phyloP scores from a whole-genome alignment of 345 rosid genomes.

The Bruguiera sexangula region DNA sequence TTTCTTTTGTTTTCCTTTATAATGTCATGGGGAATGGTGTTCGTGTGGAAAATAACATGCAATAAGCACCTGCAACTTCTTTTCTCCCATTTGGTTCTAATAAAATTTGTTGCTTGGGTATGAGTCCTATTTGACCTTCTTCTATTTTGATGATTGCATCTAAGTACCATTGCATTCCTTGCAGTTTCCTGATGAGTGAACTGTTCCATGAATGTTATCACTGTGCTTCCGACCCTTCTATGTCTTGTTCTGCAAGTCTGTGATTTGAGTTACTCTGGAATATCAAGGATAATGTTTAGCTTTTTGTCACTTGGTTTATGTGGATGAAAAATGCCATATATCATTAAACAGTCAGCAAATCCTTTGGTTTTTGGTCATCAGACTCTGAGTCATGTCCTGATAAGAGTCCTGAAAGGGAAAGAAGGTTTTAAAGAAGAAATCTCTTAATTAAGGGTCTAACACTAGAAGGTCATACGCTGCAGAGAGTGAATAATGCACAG shows the following conservation, averaged over 20 bases:
- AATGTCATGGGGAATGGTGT: conserved; percentile 37
- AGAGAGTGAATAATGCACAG: too few species aligned
- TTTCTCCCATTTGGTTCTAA: too few species aligned
- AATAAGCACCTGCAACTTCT: conserved; percentile 32
- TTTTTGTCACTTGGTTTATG: not conserved
- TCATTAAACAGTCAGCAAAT: conserved; percentile 39
- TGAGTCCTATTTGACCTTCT: too few species aligned
- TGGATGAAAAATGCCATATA: conserved; percentile 15
- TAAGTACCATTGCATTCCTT: too few species aligned
- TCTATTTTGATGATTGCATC: too few species aligned
- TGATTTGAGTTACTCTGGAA: not conserved
- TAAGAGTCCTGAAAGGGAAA: conserved; percentile 28
- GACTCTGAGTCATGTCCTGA: conserved; percentile 68
- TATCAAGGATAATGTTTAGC: not conserved
- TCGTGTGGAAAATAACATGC: conserved; percentile 24
- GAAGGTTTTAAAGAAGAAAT: conserved; percentile 48
- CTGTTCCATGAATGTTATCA: too few species aligned
- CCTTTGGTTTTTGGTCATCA: conserved; percentile 54
- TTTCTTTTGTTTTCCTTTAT: conserved; percentile 6
- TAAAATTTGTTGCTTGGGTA: too few species aligned
- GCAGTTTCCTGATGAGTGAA: too few species aligned
- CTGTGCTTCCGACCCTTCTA: too few species aligned
- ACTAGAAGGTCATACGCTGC: too few species aligned
- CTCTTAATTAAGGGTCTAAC: conserved; percentile 26
- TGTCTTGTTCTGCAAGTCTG: too few species aligned